These are phyloP conservation scores for Xylaria sp. DNA, from an alignment of 2,329 filamentous ascomycete genomes.

Conservation along the genomic window DNA sequence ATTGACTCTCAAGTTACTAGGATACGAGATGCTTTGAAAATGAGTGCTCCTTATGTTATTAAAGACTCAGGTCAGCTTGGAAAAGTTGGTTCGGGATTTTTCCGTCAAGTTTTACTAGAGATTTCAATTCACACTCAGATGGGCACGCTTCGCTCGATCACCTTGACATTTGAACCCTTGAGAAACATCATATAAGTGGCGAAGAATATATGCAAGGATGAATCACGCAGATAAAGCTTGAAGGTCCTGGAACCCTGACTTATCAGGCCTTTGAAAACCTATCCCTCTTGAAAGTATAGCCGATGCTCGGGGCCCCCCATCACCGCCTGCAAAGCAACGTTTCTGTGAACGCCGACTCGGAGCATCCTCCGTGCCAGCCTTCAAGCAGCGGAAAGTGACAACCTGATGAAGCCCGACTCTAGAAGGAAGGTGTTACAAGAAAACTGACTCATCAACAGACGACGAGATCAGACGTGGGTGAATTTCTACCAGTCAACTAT, in stretches of 20 bases:
- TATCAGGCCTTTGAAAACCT: background rate
- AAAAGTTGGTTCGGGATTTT: no score
- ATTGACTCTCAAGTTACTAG: no score
- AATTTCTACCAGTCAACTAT: conserved; percentile 4
- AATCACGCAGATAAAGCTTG: no score
- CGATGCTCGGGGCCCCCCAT: background rate
- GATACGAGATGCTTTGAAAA: no score
- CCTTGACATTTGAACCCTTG: no score
- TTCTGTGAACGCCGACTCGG: background rate
- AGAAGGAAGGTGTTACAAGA: conserved; percentile 6
- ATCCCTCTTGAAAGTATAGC: background rate
- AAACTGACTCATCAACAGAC: background rate
- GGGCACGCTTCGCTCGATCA: no score
- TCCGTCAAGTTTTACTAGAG: no score
- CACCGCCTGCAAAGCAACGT: background rate
- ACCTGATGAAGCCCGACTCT: background rate
- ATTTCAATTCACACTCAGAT: no score
- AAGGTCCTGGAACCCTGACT: background rate
- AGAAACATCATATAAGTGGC: no score
- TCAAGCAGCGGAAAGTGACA: background rate
- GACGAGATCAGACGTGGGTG: background rate
- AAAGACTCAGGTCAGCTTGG: no score
- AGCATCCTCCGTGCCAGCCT: background rate
- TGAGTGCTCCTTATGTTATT: no score
- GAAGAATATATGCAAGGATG: no score